Evolutionary conservation across 2,329 filamentous ascomycete genomes (phyloP), one percentile per base, ranked within the genome.

Genomic region (Drechslera avenae): DNA sequence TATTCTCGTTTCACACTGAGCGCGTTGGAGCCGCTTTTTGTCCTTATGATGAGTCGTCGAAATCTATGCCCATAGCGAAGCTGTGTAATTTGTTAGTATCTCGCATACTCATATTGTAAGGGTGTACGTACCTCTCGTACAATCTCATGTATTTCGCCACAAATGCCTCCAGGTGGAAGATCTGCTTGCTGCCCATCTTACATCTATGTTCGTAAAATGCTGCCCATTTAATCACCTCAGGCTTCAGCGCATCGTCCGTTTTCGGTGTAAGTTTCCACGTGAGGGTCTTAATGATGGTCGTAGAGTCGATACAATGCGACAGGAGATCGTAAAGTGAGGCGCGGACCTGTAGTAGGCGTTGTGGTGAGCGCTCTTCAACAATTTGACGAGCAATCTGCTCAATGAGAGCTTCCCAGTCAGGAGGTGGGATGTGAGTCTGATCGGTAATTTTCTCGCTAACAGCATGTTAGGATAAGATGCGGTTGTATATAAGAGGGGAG

Each of bases 131-230:
- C 86, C 91, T 93, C 79, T 99, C 94, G 57, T 93, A 84, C 62
- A 97, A 85, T 63, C 93, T 85, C 93, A 99, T 97, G 73, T 97
- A 96, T 78, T 97, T 97, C 50, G 93, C 93, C 51, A 99, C 94
- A 75, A 99, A 99, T 3, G 94, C 94, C 76, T 99, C 95, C 3
- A 99, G 79, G 69, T 99, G 95, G 75, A 99, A 99, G 57, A 99
- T 97, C 51, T 96, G 89, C 81, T 99, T 99, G 57, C 78, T 91
- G 43, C 94, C 94, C 63, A 88, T 88, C 72, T 90, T 90, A 75
- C 97, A 90, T 54, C 94, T 84, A 74, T 99, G 94, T 75, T 99
- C 95, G 73, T 96, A 99, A 68, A 97, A 97, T 0, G 94, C 92
- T 4, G 91, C 90, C 94, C 94, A 99, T 69, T 88, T 90, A 60